Evolutionary conservation across 345 rosid species (phyloP), one percentile per base, ranked within the genome.

Genomic region (Camelina neglecta): DNA sequence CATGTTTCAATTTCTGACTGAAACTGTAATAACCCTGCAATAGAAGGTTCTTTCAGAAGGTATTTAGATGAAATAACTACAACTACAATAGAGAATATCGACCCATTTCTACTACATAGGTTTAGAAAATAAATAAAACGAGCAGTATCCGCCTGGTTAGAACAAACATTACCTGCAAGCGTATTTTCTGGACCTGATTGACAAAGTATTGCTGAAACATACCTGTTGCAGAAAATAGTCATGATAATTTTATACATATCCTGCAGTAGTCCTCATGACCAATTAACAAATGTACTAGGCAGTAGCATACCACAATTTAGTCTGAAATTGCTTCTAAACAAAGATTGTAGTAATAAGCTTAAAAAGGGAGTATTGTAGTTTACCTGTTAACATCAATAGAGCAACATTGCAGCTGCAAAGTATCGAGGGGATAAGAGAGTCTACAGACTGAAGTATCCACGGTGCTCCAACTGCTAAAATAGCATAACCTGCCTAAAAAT

Each of bases 1-100:
- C 79, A 80, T 94, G 95, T 89, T 94, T 94, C 87, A 94, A 62
- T 83, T 94, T 94, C 90, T 92, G 96, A 76, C 98, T 92, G 85
- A 92, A 93, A 84, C 97, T 92, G 79, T 94, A 94, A 76, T 94
- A 94, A 20, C 98, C 98, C 97, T 94, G 74, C 77, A 77, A 65
- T n/a, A 44, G 16, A 72, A 54, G 16, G 57, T 59, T 59, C 23
- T 33, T 65, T 59, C 63, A 65, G 72, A 41, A 50, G 57, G 49
- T 59, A 56, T 29, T 29, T 44, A 42, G 44, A 39, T 48, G 23
- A 59, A 59, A 72, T 8, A 11, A 65, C 8, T 49, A 68, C 13
- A 60, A 29, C 33, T 24, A 62, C 60, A 53, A 47, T 8, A 11
- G 56, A 41, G 16, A 59, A 35, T 42, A 39, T 18, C 24, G 18